Conservation (phyloP, 768 basidiomycete species). For the Kwoniella sp. region DNA sequence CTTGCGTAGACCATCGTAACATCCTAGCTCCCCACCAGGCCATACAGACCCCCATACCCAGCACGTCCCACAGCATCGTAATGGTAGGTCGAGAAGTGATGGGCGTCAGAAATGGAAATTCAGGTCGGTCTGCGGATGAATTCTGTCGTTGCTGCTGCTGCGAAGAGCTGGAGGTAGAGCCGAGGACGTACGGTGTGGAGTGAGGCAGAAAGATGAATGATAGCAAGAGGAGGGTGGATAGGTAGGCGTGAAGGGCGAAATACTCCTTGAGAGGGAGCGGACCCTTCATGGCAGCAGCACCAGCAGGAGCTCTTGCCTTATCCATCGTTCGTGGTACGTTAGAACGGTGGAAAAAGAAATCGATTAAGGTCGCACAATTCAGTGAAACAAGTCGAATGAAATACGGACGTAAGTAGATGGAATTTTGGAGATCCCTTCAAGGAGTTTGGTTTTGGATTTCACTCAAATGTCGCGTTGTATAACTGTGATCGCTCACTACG, state of each 20-base stretch:
- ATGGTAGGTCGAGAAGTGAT: slow-evolving; percentile 65
- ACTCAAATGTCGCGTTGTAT: too few relatives aligned
- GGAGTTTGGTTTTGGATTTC: too few relatives aligned
- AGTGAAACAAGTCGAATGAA: too few relatives aligned
- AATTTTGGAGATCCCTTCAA: too few relatives aligned
- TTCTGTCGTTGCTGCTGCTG: too few relatives aligned
- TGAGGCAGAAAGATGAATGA: slow-evolving; percentile 45
- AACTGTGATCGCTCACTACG: too few relatives aligned
- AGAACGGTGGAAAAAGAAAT: too few relatives aligned
- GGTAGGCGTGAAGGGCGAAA: slow-evolving; percentile 40
- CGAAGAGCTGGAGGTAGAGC: too few relatives aligned
- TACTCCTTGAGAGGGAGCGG: slow-evolving; percentile 37
- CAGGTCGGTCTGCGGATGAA: slow-evolving; percentile 63
- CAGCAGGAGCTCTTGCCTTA: too few relatives aligned
- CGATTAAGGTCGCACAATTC: too few relatives aligned
- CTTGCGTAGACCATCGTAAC: slow-evolving; percentile 62
- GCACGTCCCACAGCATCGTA: slow-evolving; percentile 65
- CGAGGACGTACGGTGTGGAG: slow-evolving; percentile 15
- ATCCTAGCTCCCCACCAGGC: slow-evolving; percentile 75
- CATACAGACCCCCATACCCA: slow-evolving; percentile 64
- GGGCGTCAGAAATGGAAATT: slow-evolving; percentile 69
- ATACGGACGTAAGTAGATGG: too few relatives aligned
- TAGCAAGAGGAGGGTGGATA: slow-evolving; percentile 36
- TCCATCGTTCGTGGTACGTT: too few relatives aligned
- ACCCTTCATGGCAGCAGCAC: not conserved